phyloP scores from a whole-genome alignment of 1,284 basidiomycete species.

The Omphalotus olearius region DNA sequence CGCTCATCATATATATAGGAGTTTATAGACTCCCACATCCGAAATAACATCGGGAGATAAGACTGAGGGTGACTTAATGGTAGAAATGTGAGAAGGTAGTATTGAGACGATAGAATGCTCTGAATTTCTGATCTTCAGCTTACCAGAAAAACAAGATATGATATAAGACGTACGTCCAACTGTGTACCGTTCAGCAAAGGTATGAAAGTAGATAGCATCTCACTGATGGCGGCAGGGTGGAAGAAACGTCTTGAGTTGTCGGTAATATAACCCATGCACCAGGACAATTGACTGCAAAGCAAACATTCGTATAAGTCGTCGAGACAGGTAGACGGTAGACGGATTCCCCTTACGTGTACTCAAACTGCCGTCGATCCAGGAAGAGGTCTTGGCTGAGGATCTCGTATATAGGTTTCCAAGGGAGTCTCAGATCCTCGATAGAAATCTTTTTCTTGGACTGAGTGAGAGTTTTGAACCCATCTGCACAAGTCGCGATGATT shows the following conservation, averaged over 20 bases:
- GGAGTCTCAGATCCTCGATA: constrained; percentile 81
- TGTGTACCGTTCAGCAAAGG: constrained; percentile 74
- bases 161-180: constrained; percentile 54
- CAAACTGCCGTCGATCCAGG: constrained; percentile 77
- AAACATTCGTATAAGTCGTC: constrained; percentile 5
- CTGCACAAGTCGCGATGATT: constrained; percentile 54
- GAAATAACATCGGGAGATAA: constrained; percentile 79
- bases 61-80: constrained; percentile 76
- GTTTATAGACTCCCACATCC: constrained; percentile 80
- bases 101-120: constrained; percentile 76
- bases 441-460: constrained; percentile 74
- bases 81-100: constrained; percentile 78
- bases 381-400: constrained; percentile 82
- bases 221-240: constrained; percentile 82
- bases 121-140: constrained; percentile 25
- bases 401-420: constrained; percentile 85
- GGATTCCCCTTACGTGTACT: constrained; percentile 57
- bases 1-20: constrained; percentile 83
- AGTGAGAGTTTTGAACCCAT: constrained; percentile 49
- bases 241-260: constrained; percentile 85
- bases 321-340: constrained; percentile 2
- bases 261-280: constrained; percentile 83
- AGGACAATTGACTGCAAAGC: constrained; percentile 63
- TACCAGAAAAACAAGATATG: background rate
- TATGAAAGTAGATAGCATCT: constrained; percentile 84